Percentiles rank a stretch among this genome's conserved stretches.
These are phyloP conservation scores for Nicotiana benthamiana DNA, from an alignment of 257 asterid species.

Conservation along the genomic window DNA sequence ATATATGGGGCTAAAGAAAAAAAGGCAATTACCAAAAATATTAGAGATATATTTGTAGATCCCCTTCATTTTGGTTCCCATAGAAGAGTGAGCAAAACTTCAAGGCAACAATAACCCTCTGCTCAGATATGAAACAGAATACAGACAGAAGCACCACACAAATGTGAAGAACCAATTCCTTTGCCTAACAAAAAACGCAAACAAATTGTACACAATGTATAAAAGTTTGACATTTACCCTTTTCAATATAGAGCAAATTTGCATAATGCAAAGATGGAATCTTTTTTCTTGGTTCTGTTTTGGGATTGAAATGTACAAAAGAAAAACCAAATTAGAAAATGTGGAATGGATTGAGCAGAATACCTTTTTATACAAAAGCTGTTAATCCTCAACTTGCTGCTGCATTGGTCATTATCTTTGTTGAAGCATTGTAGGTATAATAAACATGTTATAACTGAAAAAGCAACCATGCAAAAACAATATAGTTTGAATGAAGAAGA, in stretches of 20 bases:
- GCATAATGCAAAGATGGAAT: not conserved
- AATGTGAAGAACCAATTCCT: slow-evolving; percentile 16
- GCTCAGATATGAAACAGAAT: slow-evolving; percentile 16
- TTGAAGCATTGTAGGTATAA: slow-evolving; percentile 14
- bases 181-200: slow-evolving; percentile 35
- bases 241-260: not conserved
- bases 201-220: not conserved
- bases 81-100: slow-evolving; percentile 7
- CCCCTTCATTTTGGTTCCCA: slow-evolving; percentile 73
- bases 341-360: not conserved
- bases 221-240: not conserved
- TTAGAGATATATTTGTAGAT: slow-evolving; percentile 64
- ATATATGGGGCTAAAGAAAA: not conserved
- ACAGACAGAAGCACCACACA: slow-evolving; percentile 21
- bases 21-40: slow-evolving; percentile 43
- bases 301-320: not conserved
- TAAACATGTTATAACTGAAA: slow-evolving; percentile 25
- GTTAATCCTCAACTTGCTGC: slow-evolving; percentile 29
- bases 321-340: not conserved
- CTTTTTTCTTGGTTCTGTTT: not conserved
- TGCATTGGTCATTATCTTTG: slow-evolving; percentile 22
- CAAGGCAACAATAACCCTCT: slow-evolving; percentile 15
- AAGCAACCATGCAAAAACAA: slow-evolving; percentile 21
- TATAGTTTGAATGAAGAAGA: slow-evolving; percentile 7
- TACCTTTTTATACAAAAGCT: slow-evolving; percentile 33